Conservation (phyloP, 2,329 filamentous ascomycete species). For the Trichoderma aggressivum region DNA sequence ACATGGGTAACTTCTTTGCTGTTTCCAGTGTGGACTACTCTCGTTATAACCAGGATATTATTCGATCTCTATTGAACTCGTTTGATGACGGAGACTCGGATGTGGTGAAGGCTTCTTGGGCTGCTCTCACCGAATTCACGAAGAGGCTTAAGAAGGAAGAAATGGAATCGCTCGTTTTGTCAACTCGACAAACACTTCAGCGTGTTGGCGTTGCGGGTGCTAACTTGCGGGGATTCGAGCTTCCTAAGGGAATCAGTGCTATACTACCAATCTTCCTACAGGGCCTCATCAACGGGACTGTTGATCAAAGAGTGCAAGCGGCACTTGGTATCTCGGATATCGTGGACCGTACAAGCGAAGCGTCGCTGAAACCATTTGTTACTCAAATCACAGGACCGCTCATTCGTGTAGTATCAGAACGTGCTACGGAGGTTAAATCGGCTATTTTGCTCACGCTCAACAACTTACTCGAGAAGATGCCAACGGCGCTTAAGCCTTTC, state of each 20-base stretch:
- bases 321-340: slow-evolving; percentile 94
- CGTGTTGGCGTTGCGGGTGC: slow-evolving; percentile 85
- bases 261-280: slow-evolving; percentile 96
- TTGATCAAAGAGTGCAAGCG: slow-evolving; percentile 87
- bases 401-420: slow-evolving; percentile 95
- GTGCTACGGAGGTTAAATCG: slow-evolving; percentile 92
- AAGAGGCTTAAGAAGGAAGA: slow-evolving; percentile 92
- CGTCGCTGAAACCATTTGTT: slow-evolving; percentile 88
- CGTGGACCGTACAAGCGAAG: slow-evolving; percentile 84
- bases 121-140: slow-evolving; percentile 80
- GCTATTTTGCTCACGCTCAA: slow-evolving; percentile 93
- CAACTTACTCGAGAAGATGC: slow-evolving; percentile 94
- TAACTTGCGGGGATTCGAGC: slow-evolving; percentile 79
- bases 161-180: slow-evolving; percentile 88
- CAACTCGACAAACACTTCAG: slow-evolving; percentile 79
- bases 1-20: slow-evolving; percentile 83
- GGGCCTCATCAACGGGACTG: slow-evolving; percentile 92
- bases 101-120: slow-evolving; percentile 88
- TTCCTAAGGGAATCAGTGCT: slow-evolving; percentile 96
- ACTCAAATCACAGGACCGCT: slow-evolving; percentile 96
- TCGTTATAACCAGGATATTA: slow-evolving; percentile 91
- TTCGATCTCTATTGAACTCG: slow-evolving; percentile 82
- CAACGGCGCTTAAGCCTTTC: slow-evolving; percentile 91
- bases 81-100: slow-evolving; percentile 83
- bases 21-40: slow-evolving; percentile 83